phyloP scores from a whole-genome alignment of 73 alveolate genomes.

The Breviolum minutum region DNA sequence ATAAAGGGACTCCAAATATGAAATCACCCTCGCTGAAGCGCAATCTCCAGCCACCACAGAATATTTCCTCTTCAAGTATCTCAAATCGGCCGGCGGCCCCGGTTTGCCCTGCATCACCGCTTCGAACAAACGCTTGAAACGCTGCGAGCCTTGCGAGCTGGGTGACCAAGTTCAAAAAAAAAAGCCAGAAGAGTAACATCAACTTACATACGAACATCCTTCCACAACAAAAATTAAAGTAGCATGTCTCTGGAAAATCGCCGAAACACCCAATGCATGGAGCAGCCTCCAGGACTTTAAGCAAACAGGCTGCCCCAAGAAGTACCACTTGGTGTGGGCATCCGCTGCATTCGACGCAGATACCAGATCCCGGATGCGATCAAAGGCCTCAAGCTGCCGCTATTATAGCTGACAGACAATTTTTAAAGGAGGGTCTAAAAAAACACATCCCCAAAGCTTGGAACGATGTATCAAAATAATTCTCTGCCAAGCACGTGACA shows the following conservation, averaged over 20 bases:
- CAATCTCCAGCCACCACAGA: background rate
- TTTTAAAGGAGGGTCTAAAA: no score
- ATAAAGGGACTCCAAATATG: background rate
- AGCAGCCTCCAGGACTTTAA: background rate
- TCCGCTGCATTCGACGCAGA: background rate
- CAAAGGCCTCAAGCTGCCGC: no score
- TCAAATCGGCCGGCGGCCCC: background rate
- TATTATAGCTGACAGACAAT: no score
- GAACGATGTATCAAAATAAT: no score
- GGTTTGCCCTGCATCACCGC: background rate
- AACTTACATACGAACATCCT: background rate
- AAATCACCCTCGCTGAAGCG: background rate
- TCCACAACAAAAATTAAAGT: no score
- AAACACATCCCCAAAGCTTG: no score
- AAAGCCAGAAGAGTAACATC: background rate
- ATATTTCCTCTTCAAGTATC: background rate
- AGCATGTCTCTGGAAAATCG: background rate
- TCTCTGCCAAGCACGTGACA: no score
- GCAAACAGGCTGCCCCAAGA: background rate
- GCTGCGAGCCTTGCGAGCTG: background rate
- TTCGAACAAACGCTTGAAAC: background rate
- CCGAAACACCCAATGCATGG: background rate
- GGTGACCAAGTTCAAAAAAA: background rate
- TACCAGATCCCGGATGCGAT: background rate
- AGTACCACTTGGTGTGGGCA: background rate